Conservation (phyloP, 257 asterid species). For the Nemophila menziesii region DNA sequence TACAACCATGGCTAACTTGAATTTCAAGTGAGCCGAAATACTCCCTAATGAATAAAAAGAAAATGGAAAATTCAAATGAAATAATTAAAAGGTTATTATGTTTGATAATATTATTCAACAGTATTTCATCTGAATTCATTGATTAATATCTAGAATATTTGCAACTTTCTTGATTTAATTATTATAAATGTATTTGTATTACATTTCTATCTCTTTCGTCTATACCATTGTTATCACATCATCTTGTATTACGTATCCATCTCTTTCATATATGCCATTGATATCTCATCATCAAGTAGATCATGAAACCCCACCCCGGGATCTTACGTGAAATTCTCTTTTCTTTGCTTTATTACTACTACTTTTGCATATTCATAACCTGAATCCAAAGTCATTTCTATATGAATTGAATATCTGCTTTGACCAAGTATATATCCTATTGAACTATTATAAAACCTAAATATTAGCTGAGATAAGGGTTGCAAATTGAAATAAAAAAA, state of each 20-base stretch:
- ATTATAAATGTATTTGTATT: conserved; percentile 1
- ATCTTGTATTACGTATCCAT: too few relatives aligned
- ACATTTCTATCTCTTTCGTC: conserved; percentile 2
- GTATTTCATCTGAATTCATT: not conserved
- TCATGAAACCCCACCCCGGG: conserved; percentile 14
- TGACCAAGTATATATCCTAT: not conserved
- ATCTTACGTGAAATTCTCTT: conserved; percentile 20
- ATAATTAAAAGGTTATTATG: too few relatives aligned
- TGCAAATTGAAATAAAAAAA: too few relatives aligned
- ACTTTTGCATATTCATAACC: conserved; percentile 27
- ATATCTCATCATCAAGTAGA: conserved; percentile 1
- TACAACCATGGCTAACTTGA: too few relatives aligned
- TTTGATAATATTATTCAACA: too few relatives aligned
- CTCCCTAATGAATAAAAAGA: too few relatives aligned
- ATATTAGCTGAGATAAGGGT: too few relatives aligned
- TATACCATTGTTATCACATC: conserved; percentile 2
- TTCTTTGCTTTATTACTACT: conserved; percentile 5
- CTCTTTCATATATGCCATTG: too few relatives aligned
- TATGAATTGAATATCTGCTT: not conserved
- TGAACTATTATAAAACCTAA: too few relatives aligned
- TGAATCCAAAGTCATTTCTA: conserved; percentile 18
- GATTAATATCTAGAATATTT: not conserved
- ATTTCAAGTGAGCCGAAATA: too few relatives aligned
- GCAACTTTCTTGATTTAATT: not conserved
- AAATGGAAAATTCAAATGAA: too few relatives aligned